phyloP scores from a whole-genome alignment of 148 eudicot genomes.

The Silene latifolia region DNA sequence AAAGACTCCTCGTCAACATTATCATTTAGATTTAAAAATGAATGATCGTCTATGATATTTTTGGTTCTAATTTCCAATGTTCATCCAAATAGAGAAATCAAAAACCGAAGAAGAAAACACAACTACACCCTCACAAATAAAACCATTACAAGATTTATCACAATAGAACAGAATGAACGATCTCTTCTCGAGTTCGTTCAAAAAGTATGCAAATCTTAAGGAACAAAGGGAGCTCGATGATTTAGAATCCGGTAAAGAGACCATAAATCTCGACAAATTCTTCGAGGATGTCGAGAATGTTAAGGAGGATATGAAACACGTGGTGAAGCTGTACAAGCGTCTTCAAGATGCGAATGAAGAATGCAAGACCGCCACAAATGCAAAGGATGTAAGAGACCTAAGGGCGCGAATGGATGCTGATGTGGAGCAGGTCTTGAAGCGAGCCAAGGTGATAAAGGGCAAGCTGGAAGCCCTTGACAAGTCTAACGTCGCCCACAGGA shows the following conservation, averaged over 20 bases:
- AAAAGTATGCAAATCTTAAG: constrained; percentile 49
- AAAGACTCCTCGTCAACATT: background rate
- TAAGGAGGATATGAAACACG: constrained; percentile 55
- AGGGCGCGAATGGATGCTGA: constrained; percentile 66
- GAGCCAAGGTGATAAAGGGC: constrained; percentile 56
- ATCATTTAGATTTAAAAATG: background rate
- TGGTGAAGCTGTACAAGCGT: constrained; percentile 50
- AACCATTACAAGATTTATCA: background rate
- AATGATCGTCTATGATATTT: background rate
- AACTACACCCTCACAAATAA: no score
- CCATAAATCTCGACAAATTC: constrained; percentile 51
- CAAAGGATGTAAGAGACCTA: constrained; percentile 50
- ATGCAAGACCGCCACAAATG: constrained; percentile 53
- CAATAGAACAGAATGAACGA: constrained; percentile 55
- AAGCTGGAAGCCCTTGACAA: constrained; percentile 62
- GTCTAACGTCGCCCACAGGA: constrained; percentile 54
- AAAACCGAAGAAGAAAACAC: background rate
- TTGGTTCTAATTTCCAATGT: constrained; percentile 6
- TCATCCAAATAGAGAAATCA: background rate
- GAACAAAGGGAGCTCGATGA: constrained; percentile 42
- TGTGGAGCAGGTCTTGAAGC: constrained; percentile 52
- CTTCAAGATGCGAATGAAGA: constrained; percentile 62
- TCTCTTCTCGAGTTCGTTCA: constrained; percentile 68
- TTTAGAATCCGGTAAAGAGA: constrained; percentile 42
- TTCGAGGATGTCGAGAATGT: constrained; percentile 62